Evolutionary conservation across 208 protist species (phyloP).

Genomic region (Trypanosoma rangeli): DNA sequence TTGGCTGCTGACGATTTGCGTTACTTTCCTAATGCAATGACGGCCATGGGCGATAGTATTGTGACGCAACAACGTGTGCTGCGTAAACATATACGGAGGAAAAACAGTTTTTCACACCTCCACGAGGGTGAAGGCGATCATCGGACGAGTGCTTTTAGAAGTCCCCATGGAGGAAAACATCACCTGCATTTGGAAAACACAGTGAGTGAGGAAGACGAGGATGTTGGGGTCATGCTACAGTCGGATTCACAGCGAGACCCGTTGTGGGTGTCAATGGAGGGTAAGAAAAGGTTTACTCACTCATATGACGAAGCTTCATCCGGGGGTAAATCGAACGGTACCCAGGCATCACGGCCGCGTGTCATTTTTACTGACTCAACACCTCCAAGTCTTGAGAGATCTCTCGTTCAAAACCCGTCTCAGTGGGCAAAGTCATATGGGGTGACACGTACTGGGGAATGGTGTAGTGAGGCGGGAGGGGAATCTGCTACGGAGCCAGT

Average conservation of each 20-base stretch:
- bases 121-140: neutral
- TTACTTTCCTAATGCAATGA: constrained; percentile 84
- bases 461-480: neutral
- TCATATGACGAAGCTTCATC: neutral
- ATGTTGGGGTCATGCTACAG: neutral
- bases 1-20: constrained; percentile 78
- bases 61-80: constrained; percentile 63
- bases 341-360: neutral
- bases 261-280: neutral
- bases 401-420: neutral
- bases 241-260: neutral
- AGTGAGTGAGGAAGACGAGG: constrained; percentile 1
- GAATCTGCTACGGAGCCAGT: neutral
- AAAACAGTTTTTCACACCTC: neutral
- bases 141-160: neutral
- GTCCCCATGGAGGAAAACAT: neutral
- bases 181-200: neutral
- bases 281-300: neutral
- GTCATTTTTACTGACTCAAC: neutral
- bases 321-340: neutral
- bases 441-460: neutral
- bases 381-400: neutral
- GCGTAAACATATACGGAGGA: constrained; percentile 26
- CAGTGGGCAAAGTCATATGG: neutral
- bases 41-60: constrained; percentile 68